Evolutionary conservation across 2,329 filamentous ascomycete genomes (phyloP), one percentile per base, ranked within the genome.

Genomic region (Alternaria incomplexa): DNA sequence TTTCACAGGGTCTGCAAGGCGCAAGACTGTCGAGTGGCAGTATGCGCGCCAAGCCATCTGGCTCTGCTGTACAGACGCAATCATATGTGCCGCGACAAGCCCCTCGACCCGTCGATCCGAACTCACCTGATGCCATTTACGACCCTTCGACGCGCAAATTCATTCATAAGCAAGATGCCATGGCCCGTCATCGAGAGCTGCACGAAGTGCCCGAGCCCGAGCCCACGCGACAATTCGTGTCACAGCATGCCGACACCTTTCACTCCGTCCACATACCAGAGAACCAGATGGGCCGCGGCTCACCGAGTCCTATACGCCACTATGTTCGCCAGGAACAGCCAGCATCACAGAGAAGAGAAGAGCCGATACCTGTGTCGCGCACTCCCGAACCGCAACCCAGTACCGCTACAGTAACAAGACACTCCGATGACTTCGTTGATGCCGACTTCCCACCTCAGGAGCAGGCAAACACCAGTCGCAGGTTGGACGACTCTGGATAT

Each of bases 11-110:
- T 9, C 69, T 72, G 4, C 74, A 82, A 56, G 82, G 83, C 22
- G 75, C 77, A 25, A 79, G 81, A 64, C 71, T 85, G 17, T 74
- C 81, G 5, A 72, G 86, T 62, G 88, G 87, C 12, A 87, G 85
- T 10, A 81, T 89, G 70, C 82, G 82, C 11, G 83, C 71, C 22
- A 77, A 85, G 69, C 79, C 83, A 2, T 84, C 79, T 59, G 86
- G 84, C 4, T 83, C 85, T 3, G 81, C 82, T 7, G 77, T 87
- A 17, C 69, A 72, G 47, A 60, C 65, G 28, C 64, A 70, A 47
- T 69, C 68, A 4, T 70, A 57, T 20, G 54, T 70, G 10, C 66
- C 65, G 17, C 58, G 59, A 28, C 67, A 67, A n/a, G 30, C 70
- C 2, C 61, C 70, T 17, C 69, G 71, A 9, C 66, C 70, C 1